A percentile compares a stretch with the other conserved stretches of the same genome.
phyloP scores from a whole-genome alignment of 1,284 basidiomycete species.

The Thelephora terrestris region DNA sequence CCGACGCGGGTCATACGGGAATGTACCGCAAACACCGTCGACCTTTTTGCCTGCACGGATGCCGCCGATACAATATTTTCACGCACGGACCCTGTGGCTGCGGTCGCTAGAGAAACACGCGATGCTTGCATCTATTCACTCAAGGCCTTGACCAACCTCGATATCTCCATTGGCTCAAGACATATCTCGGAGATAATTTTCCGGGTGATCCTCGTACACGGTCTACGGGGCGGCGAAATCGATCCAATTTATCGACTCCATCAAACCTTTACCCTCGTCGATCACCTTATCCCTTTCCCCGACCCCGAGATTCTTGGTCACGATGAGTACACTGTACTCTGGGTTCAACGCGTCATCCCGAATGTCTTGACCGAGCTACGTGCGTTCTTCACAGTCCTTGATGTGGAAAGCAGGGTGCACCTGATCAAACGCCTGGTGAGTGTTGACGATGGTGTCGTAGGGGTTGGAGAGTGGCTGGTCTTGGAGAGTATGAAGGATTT shows the following conservation, averaged over 20 bases:
- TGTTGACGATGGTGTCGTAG: constrained; percentile 47
- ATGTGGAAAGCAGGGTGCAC: constrained; percentile 41
- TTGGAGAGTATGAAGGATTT: constrained; percentile 46
- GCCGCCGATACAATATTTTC: constrained; percentile 34
- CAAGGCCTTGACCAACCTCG: constrained; percentile 28
- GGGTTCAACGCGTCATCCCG: constrained; percentile 49
- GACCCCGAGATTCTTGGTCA: constrained; percentile 12
- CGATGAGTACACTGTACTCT: constrained; percentile 26
- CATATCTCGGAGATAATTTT: constrained; percentile 38
- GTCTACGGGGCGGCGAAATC: constrained; percentile 24
- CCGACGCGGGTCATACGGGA: constrained; percentile 37
- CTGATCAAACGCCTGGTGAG: constrained; percentile 45
- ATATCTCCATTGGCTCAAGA: constrained; percentile 24
- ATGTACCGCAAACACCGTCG: constrained; percentile 33
- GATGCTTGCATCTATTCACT: constrained; percentile 43
- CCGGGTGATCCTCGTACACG: constrained; percentile 42
- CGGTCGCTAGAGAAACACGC: constrained; percentile 33
- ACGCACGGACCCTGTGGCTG: constrained; percentile 27
- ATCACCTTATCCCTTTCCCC: constrained; percentile 42
- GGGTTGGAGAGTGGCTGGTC: constrained; percentile 64
- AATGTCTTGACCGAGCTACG: constrained; percentile 41
- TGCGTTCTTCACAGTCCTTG: constrained; percentile 44
- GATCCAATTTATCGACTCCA: constrained; percentile 48
- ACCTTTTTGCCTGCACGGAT: constrained; percentile 48
- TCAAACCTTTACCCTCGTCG: constrained; percentile 46